A percentile compares a stretch with the other conserved stretches of the same genome.
These are phyloP conservation scores for Triangularia setosa DNA, from an alignment of 2,329 filamentous ascomycete species.

Conservation along the genomic window DNA sequence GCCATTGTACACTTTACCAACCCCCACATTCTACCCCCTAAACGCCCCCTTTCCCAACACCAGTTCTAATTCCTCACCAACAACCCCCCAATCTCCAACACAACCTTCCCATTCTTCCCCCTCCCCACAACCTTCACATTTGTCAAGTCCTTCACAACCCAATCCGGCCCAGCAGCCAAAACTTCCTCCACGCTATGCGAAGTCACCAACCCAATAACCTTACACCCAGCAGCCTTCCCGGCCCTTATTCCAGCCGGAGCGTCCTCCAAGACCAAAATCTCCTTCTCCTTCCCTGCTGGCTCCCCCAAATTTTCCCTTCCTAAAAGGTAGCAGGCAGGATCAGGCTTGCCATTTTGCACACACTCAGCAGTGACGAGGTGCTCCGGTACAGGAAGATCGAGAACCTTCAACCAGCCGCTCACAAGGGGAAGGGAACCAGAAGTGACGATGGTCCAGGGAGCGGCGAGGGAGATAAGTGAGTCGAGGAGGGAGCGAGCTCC, in stretches of 20 bases:
- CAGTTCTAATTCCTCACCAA: constrained; percentile 15
- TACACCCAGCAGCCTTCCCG: constrained; percentile 82
- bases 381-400: constrained; percentile 61
- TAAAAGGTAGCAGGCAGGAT: constrained; percentile 69
- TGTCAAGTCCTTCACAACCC: constrained; percentile 75
- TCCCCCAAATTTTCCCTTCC: constrained; percentile 60
- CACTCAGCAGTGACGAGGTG: constrained; percentile 73
- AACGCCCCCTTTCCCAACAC: neutral
- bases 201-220: constrained; percentile 78
- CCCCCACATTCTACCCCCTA: neutral
- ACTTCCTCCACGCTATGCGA: constrained; percentile 75
- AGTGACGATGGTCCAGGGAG: constrained; percentile 83
- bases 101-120: constrained; percentile 54
- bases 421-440: constrained; percentile 68
- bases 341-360: constrained; percentile 70
- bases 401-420: constrained; percentile 65
- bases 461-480: constrained; percentile 56
- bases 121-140: constrained; percentile 61
- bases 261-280: constrained; percentile 79
- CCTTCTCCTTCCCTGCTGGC: constrained; percentile 43
- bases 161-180: constrained; percentile 74
- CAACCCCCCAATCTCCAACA: constrained; percentile 55
- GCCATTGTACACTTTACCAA: neutral
- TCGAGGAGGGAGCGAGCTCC: constrained; percentile 71
- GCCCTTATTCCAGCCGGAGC: constrained; percentile 79